Evolutionary conservation across 164 flowering plant genomes (phyloP), one percentile per base, ranked within the genome.

Genomic region (Berberis vulgaris): DNA sequence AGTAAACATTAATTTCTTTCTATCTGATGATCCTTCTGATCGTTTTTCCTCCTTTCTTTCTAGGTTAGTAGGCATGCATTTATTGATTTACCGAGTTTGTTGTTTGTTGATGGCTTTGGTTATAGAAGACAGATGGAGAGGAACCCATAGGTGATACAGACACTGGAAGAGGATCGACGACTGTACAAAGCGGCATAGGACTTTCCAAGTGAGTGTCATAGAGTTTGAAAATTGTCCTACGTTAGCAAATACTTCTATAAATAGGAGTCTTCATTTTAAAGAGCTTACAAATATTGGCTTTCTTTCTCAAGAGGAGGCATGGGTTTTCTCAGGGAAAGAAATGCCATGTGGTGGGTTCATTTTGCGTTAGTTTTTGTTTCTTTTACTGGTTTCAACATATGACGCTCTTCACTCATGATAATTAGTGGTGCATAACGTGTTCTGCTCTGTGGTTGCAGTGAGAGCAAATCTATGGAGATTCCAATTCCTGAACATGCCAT

Each of bases 381-480:
- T 26, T 26, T 26, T 26, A 26, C 26, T 26, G 26, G 26, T 26
- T 26, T 26, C 26, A 26, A 26, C 26, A 26, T 26, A 26, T 26
- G 26, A 26, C 26, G 26, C 26, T 26, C 26, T 26, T 26, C 26
- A 26, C 26, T 26, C 26, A 26, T 26, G 26, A 26, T 26, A 26
- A 26, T 26, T 26, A 26, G 26, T 26, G 26, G 26, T 26, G 26
- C 26, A 0, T 26, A 26, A 26, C 26, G 4, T 57, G 11, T 41
- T 40, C 41, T 43, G 9, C 60, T 42, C 4, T 60, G 7, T 67
- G 3, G 66, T 63, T 77, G 67, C 82, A 91, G 93, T 70, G 89
- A 83, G 60, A 79, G 77, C 74, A 84, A 77, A 72, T 69, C 91
- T 55, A 78, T 94, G 60, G 97, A 94, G 76, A 84, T 94, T 64